phyloP scores from a whole-genome alignment of 805 yeast genomes.

The Wickerhamiella sergipiensis region DNA sequence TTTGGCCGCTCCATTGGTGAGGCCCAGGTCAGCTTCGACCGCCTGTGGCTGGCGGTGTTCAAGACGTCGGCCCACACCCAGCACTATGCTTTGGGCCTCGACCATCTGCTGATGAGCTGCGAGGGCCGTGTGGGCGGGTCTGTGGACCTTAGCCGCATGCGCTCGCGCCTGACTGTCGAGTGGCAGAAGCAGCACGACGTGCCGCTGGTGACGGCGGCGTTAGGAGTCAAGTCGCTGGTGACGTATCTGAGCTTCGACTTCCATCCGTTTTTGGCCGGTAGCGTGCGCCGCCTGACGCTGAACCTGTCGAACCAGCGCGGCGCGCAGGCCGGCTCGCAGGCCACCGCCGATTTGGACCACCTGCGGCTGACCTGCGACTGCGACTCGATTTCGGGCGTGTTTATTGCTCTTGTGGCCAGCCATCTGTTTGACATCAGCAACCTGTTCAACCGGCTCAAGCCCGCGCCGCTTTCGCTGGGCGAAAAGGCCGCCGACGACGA shows the following conservation, averaged over 20 bases:
- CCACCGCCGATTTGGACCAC: slow-evolving; percentile 37
- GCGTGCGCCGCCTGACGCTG: slow-evolving; percentile 34
- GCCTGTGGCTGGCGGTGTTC: slow-evolving; percentile 54
- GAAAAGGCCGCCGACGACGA: neutral
- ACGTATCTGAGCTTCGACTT: slow-evolving; percentile 65
- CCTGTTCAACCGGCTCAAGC: neutral
- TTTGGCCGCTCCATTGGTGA: slow-evolving; percentile 77
- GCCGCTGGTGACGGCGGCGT: slow-evolving; percentile 54
- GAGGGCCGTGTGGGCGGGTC: slow-evolving; percentile 74
- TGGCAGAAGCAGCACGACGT: slow-evolving; percentile 48
- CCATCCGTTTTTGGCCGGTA: slow-evolving; percentile 64
- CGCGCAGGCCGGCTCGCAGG: slow-evolving; percentile 26
- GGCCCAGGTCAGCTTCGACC: slow-evolving; percentile 38
- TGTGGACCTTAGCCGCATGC: slow-evolving; percentile 35
- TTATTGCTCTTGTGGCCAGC: slow-evolving; percentile 78
- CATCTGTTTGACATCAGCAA: slow-evolving; percentile 53
- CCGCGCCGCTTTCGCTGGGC: neutral
- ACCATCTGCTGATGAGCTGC: slow-evolving; percentile 37
- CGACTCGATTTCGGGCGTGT: slow-evolving; percentile 42
- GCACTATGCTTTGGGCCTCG: slow-evolving; percentile 47
- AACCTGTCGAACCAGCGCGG: slow-evolving; percentile 40
- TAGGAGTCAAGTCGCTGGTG: slow-evolving; percentile 42
- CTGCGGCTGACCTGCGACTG: slow-evolving; percentile 27
- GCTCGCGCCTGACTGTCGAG: slow-evolving; percentile 49
- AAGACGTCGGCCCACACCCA: slow-evolving; percentile 63